phyloP scores from a whole-genome alignment of 202 grass and related monocot species.

The Panicum virgatum region DNA sequence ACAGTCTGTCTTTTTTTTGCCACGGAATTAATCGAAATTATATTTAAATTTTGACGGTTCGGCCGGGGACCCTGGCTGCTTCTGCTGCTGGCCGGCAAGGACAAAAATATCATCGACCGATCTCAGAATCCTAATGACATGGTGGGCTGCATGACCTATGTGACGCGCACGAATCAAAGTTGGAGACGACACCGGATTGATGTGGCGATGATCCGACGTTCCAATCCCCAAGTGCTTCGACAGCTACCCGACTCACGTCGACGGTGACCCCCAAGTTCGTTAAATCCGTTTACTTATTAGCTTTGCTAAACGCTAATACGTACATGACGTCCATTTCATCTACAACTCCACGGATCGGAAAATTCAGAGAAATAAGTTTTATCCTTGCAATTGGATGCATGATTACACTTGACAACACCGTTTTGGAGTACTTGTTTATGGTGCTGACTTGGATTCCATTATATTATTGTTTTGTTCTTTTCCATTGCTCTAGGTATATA shows the following conservation, averaged over 20 bases:
- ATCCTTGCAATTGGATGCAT: neutral
- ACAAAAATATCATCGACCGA: slow-evolving; percentile 18
- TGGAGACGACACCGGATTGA: slow-evolving; percentile 15
- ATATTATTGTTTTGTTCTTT: neutral
- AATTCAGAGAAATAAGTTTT: neutral
- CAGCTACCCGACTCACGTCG: slow-evolving; percentile 15
- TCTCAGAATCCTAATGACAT: slow-evolving; percentile 28
- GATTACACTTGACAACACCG: neutral
- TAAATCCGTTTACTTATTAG: slow-evolving; percentile 42
- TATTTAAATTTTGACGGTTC: no score
- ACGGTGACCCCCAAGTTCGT: slow-evolving; percentile 26
- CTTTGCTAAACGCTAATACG: neutral
- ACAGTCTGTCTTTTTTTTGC: no score
- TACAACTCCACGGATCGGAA: neutral
- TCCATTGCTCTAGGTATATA: neutral
- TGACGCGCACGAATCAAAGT: slow-evolving; percentile 29
- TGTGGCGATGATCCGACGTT: slow-evolving; percentile 32
- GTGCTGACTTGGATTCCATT: neutral
- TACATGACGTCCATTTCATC: neutral
- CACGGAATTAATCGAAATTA: no score
- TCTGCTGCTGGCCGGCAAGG: neutral
- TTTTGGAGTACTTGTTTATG: neutral
- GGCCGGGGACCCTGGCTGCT: no score
- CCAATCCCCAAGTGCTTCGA: neutral
- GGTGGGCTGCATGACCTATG: slow-evolving; percentile 44